phyloP scores from a whole-genome alignment of 2,329 filamentous ascomycete species.

The Dactylellina leptospora region DNA sequence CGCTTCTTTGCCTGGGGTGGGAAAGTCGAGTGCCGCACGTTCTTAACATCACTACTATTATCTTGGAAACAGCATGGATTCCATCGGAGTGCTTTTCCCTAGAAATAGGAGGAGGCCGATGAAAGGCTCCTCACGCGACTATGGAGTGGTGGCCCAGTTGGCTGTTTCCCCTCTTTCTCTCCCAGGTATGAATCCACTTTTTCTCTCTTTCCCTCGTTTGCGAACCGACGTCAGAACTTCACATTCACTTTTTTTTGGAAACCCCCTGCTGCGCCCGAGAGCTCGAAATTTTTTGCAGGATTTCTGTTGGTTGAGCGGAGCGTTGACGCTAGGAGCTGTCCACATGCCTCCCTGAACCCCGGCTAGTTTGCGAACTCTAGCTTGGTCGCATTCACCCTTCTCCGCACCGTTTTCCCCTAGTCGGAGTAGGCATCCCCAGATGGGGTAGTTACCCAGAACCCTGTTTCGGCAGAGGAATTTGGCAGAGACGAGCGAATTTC shows the following conservation, averaged over 20 bases:
- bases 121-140: constrained; percentile 45
- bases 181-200: constrained; percentile 49
- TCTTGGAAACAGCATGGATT: constrained; percentile 33
- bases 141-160: constrained; percentile 22
- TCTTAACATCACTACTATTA: constrained; percentile 39
- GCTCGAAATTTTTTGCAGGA: constrained; percentile 9
- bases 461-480: constrained; percentile 22
- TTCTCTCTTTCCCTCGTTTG: constrained; percentile 1
- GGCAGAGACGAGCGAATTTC: constrained; percentile 44
- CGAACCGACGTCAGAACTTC: constrained; percentile 29
- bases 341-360: constrained; percentile 40
- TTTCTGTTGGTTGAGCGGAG: constrained; percentile 36
- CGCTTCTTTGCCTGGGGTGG: constrained; percentile 30
- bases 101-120: constrained; percentile 46
- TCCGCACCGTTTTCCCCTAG: constrained; percentile 41
- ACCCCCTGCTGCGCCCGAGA: background rate
- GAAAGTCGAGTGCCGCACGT: constrained; percentile 26
- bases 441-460: constrained; percentile 44
- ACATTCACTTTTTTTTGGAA: constrained; percentile 4
- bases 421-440: constrained; percentile 41
- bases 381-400: constrained; percentile 37
- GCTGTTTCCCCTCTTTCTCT: constrained; percentile 38
- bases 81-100: constrained; percentile 37
- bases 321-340: constrained; percentile 37
- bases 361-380: constrained; percentile 45